Conservation (phyloP, 176 grass and related monocot genomes). For the Carex parvula region DNA sequence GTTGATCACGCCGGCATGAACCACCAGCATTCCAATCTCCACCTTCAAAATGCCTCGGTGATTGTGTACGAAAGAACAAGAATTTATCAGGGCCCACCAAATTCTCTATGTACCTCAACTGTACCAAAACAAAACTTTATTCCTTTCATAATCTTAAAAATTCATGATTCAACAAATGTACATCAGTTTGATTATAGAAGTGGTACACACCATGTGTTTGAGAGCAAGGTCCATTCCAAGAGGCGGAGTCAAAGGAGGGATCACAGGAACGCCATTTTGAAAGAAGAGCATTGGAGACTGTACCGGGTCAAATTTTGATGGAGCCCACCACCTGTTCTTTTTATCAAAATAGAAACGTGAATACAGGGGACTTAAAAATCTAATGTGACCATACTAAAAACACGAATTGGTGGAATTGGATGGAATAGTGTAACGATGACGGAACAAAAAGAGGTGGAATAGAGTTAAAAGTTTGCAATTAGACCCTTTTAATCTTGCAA, state of each 20-base stretch:
- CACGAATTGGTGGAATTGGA: not conserved
- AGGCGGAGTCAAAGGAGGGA: slow-evolving; percentile 59
- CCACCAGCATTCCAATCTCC: slow-evolving; percentile 86
- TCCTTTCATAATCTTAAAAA: not conserved
- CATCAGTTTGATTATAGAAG: not conserved
- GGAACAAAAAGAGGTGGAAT: not conserved
- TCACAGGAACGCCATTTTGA: slow-evolving; percentile 63
- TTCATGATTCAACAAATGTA: not conserved
- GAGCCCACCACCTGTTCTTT: slow-evolving; percentile 71
- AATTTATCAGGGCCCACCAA: slow-evolving; percentile 24
- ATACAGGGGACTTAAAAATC: not conserved
- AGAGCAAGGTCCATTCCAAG: slow-evolving; percentile 68
- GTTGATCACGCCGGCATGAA: slow-evolving; percentile 51
- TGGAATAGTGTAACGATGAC: not conserved
- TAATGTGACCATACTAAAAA: not conserved
- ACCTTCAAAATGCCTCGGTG: slow-evolving; percentile 90
- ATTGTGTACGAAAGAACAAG: slow-evolving; percentile 81
- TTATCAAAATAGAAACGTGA: slow-evolving; percentile 10
- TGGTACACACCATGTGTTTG: slow-evolving; percentile 63
- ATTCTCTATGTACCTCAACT: slow-evolving; percentile 56
- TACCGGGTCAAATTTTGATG: slow-evolving; percentile 80
- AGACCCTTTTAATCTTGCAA: not conserved
- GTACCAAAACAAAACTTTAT: not conserved
- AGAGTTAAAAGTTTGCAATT: not conserved
- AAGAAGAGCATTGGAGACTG: slow-evolving; percentile 83